Base-by-base conservation (phyloP, 805 yeast species). In the Myxozyma neotropica region DNA sequence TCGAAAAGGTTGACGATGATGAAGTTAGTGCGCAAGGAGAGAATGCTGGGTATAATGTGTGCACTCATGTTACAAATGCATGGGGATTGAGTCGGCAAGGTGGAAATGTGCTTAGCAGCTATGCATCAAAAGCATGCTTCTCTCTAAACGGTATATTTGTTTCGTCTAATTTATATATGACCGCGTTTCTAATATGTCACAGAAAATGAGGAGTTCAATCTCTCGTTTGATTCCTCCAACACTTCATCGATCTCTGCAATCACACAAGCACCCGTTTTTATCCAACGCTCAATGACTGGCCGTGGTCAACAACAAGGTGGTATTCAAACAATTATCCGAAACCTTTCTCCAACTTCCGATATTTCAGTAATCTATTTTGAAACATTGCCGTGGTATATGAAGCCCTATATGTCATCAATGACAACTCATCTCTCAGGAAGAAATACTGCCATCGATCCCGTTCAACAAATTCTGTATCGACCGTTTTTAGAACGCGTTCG, bases 221-320 rank as follows among this genome's bases (percentile, higher is more conserved):
- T 57, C 13, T 31, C 38, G 45, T 36, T 49, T 44, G 29, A 8
- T 2, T 74, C 91, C 0, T 63, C 70, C 0, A 75, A 86, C 61
- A 79, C 88, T 7, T 67, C 78, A 0, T 61, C 71, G 1, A 79
- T 82, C 2, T 68, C 72, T 0, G 75, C 77, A 0, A 63, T 77
- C 0, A 72, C 70, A 1, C 63, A 69, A 1, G 89, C 90, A 0
- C 94, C 94, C 1, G 75, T 94, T 1, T 72, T 71, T 56, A 95
- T 87, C 0, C 86, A 94, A 21, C 81, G 99, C 61, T 88, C 97
- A 0, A 79, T 93, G 54, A 89, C 96, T 0, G 97, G 98, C 0
- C 87, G 86, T 69, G 91, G 96, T 1, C 96, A 88, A 71, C 97
- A 90, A 69, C 80, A 83, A 60, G 98, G 98, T 58, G 97, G 96